These are phyloP conservation scores for Exsudoporus floridanus DNA, from an alignment of 1,284 basidiomycete genomes.

Conservation along the genomic window DNA sequence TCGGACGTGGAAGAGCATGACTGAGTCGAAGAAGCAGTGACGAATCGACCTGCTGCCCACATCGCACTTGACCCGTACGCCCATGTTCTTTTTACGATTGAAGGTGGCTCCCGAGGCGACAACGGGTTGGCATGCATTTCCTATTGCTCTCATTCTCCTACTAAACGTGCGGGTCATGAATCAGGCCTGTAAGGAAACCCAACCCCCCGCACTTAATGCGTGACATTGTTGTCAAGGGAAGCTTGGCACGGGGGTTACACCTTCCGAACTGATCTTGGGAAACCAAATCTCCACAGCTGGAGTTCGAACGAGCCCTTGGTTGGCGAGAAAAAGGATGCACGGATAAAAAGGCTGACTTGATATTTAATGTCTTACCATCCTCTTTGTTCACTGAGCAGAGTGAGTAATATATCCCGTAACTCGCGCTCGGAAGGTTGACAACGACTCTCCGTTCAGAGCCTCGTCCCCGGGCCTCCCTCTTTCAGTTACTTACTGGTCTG, in stretches of 20 bases:
- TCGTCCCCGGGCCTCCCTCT: not conserved
- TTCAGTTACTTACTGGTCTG: not conserved
- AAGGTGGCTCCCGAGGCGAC: not conserved
- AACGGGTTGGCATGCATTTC: not conserved
- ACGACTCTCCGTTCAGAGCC: not conserved
- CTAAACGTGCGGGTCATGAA: not conserved
- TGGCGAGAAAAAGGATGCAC: not conserved
- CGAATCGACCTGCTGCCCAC: not conserved
- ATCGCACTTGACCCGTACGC: not conserved
- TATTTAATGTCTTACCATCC: not conserved
- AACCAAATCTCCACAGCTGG: not conserved
- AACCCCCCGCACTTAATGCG: not conserved
- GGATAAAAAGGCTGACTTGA: not conserved
- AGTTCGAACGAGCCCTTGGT: not conserved
- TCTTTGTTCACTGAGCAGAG: not conserved
- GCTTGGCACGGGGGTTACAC: not conserved
- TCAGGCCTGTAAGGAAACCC: not conserved
- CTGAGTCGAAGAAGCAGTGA: not conserved
- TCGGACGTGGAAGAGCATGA: conserved; percentile 19
- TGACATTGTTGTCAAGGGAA: not conserved
- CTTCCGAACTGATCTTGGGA: not conserved
- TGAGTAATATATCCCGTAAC: not conserved
- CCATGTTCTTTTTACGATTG: not conserved
- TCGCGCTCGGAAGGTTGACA: not conserved
- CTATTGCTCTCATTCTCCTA: not conserved